These are phyloP conservation scores for Colletotrichum sp. DNA, from an alignment of 2,329 filamentous ascomycete species.

Conservation along the genomic window DNA sequence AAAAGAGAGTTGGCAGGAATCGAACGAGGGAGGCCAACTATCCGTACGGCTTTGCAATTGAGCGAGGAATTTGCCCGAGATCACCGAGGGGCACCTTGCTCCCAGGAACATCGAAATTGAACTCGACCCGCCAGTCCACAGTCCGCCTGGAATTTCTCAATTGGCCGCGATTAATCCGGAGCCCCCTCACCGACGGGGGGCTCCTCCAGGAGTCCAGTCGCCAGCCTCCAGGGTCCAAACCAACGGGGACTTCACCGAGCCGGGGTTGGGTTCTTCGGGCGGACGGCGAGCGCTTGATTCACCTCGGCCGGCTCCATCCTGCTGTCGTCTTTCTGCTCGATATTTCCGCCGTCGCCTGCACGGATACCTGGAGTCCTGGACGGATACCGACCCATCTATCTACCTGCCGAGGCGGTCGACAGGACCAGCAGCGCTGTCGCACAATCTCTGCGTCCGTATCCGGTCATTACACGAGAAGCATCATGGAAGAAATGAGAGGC, in stretches of 20 bases:
- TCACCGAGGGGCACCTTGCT: conserved; percentile 4
- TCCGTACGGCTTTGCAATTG: neutral
- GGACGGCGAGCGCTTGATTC: neutral
- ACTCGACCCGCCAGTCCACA: neutral
- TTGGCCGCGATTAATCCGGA: conserved; percentile 15
- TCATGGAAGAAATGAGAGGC: neutral
- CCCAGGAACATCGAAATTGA: neutral
- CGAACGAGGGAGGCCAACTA: neutral
- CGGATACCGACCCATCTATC: neutral
- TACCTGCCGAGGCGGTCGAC: neutral
- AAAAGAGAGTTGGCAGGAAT: neutral
- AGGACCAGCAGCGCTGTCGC: neutral
- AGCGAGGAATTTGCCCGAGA: conserved; percentile 16
- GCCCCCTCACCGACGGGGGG: neutral
- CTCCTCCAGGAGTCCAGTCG: neutral
- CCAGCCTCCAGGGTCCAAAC: neutral
- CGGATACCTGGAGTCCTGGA: neutral
- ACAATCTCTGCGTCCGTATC: neutral
- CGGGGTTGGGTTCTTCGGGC: neutral
- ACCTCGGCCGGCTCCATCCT: neutral
- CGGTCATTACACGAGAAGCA: neutral
- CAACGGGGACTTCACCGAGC: neutral
- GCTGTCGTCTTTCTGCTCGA: neutral
- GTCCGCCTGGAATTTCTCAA: neutral
- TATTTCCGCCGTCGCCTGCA: neutral